phyloP scores from a whole-genome alignment of 83 land plant genomes.

The Picea abies region DNA sequence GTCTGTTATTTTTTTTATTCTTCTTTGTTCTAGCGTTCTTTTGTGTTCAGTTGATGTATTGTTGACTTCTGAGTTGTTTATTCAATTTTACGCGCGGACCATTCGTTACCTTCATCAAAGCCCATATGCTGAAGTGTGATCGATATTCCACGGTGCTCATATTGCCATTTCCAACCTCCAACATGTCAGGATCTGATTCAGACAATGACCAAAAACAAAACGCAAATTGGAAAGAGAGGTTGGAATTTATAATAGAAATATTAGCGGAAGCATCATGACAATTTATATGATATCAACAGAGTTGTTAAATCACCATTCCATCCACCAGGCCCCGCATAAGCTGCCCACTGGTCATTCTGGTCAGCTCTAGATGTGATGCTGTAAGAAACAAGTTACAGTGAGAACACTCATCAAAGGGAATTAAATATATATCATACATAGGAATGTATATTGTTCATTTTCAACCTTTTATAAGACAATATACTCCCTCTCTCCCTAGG shows the following conservation, averaged over 20 bases:
- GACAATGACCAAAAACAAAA: not conserved
- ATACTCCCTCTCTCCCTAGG: constrained; percentile 16
- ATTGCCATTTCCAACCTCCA: constrained; percentile 94
- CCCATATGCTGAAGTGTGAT: constrained; percentile 93
- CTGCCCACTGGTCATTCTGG: constrained; percentile 41
- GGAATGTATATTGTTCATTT: too few relatives aligned
- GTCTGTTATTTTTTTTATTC: too few relatives aligned
- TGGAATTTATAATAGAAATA: not conserved
- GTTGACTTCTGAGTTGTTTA: not conserved
- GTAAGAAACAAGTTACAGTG: not conserved
- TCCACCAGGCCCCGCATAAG: constrained; percentile 50
- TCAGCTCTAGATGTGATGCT: constrained; percentile 42
- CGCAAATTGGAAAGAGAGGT: not conserved
- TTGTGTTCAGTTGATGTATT: too few relatives aligned
- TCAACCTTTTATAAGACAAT: constrained; percentile 8
- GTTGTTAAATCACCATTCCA: constrained; percentile 44
- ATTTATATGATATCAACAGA: not conserved
- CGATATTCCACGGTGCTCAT: constrained; percentile 74
- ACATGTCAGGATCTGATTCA: constrained; percentile 86
- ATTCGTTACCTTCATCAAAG: constrained; percentile 61
- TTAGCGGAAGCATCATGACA: not conserved
- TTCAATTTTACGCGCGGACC: too few relatives aligned
- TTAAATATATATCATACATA: too few relatives aligned
- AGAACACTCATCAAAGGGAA: too few relatives aligned
- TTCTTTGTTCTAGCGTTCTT: too few relatives aligned